Evolutionary conservation across 139 green algal genomes (phyloP).

Genomic region (Auxenochlorella pyrenoidosa): DNA sequence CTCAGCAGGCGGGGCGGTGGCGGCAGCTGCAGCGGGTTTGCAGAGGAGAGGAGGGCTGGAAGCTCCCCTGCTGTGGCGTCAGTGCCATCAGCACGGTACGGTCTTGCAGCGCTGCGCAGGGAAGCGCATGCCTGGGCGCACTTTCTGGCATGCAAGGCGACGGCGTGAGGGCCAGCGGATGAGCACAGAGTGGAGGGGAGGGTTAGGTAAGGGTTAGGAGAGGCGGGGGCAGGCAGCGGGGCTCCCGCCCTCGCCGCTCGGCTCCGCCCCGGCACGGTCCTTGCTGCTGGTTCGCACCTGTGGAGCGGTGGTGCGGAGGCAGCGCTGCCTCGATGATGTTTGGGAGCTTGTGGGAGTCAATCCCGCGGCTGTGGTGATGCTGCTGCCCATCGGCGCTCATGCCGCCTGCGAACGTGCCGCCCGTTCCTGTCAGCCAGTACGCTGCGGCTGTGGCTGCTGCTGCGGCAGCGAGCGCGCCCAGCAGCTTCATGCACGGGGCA

Average conservation of each 20-base stretch:
- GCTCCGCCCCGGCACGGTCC: background rate
- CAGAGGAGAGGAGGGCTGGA: too few relatives aligned
- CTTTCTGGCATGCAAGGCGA: background rate
- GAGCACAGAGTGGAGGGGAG: background rate
- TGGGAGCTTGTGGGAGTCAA: slow-evolving; percentile 18
- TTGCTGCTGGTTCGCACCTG: too few relatives aligned
- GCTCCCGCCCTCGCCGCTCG: background rate
- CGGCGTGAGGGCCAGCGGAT: background rate
- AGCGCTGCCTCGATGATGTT: slow-evolving; percentile 14
- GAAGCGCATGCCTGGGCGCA: too few relatives aligned
- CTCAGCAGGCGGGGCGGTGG: too few relatives aligned
- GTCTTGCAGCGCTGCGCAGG: too few relatives aligned
- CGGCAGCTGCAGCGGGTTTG: too few relatives aligned
- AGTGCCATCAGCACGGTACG: too few relatives aligned
- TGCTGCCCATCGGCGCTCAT: background rate
- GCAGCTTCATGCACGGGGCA: background rate
- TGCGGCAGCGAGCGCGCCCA: background rate
- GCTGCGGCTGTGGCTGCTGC: background rate
- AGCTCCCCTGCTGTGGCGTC: too few relatives aligned
- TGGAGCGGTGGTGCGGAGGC: slow-evolving; percentile 29
- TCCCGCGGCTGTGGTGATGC: background rate
- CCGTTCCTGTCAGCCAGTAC: background rate
- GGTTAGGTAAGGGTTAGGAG: background rate
- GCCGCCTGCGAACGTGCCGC: too few relatives aligned
- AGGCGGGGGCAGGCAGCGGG: background rate